Base-by-base conservation (phyloP, 2,329 filamentous ascomycete genomes). In the Colletotrichum chrysophilum region DNA sequence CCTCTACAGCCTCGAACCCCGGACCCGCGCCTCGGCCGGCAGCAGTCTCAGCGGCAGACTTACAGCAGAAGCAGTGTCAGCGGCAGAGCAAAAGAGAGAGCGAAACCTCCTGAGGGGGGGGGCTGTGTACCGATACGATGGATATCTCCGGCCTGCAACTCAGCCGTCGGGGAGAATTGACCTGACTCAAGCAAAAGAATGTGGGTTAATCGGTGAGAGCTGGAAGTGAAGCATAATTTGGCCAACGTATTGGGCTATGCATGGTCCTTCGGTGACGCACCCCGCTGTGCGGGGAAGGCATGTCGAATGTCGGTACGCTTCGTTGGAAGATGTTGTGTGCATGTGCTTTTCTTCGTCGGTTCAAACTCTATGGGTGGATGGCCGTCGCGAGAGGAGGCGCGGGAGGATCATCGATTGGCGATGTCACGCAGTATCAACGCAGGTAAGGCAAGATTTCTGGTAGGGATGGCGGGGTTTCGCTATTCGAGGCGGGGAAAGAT, bases 231-330 rank as follows among this genome's bases (percentile, higher is more conserved):
- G 36, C 73, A 65, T 36, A 36, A 65, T 26, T 36, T n/a, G 26
- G 14, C 28, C 21, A 38, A 18, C 21, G 16, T 21, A 21, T 12
- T 52, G 24, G 65, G 16, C 66, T 14, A 69, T 69, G 70, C 65
- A 32, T 38, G 10, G 21, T 18, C 10, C 60, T 38, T 48, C 18
- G 13, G 72, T 68, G 69, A 56, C 61, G 68, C 68, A 75, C 16
- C 26, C 34, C 34, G 16, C 38, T 21, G 13, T 67, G 64, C 32
- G 21, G 70, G 65, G 56, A 34, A 26, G 34, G 26, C 70, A 61
- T 68, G 64, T 43, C 60, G 38, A 68, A 64, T 76, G 65, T 69
- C 74, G 74, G 64, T 21, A 75, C 24, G 52, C 52, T 43, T n/a
- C 24, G 36, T 66, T 30, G 32, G 30, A 24, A n/a, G 21, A 9